A percentile compares a stretch with the other conserved stretches of the same genome.
Conservation (phyloP, 78 protist genomes). For the Chrysochromulina parva region DNA sequence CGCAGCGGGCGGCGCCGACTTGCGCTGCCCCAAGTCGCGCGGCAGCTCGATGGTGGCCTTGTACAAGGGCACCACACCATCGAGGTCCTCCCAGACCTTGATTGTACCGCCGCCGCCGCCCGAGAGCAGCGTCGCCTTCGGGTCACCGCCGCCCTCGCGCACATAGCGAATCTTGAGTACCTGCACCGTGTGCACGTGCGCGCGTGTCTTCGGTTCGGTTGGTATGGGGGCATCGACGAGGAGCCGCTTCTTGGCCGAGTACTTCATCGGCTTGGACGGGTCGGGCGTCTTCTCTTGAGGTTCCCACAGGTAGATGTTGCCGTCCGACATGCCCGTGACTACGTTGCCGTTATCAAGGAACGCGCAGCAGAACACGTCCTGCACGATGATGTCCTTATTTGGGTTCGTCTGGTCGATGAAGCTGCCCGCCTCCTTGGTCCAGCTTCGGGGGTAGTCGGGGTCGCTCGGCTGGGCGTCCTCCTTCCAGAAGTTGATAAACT, state of each 20-base stretch:
- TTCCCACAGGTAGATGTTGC: background rate
- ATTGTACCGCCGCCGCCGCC: background rate
- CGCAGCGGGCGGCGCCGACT: background rate
- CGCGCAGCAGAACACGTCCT: background rate
- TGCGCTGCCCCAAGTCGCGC: background rate
- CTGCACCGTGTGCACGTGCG: too few species aligned
- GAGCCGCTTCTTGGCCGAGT: background rate
- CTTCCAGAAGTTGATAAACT: constrained; percentile 3
- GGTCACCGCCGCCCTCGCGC: background rate
- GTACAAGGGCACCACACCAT: background rate
- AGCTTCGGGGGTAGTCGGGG: background rate
- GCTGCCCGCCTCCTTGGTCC: background rate
- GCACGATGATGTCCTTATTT: background rate
- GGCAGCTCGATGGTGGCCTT: background rate
- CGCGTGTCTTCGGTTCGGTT: too few species aligned
- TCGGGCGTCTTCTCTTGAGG: background rate
- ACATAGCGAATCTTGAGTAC: background rate
- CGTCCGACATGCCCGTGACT: background rate
- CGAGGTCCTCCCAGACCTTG: background rate
- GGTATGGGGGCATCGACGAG: too few species aligned
- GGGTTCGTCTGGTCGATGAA: background rate
- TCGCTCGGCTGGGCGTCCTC: background rate
- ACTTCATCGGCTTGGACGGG: too few species aligned
- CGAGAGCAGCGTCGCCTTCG: background rate
- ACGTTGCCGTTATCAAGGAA: background rate